phyloP scores from a whole-genome alignment of 805 yeast genomes.

The Candida incommunis region DNA sequence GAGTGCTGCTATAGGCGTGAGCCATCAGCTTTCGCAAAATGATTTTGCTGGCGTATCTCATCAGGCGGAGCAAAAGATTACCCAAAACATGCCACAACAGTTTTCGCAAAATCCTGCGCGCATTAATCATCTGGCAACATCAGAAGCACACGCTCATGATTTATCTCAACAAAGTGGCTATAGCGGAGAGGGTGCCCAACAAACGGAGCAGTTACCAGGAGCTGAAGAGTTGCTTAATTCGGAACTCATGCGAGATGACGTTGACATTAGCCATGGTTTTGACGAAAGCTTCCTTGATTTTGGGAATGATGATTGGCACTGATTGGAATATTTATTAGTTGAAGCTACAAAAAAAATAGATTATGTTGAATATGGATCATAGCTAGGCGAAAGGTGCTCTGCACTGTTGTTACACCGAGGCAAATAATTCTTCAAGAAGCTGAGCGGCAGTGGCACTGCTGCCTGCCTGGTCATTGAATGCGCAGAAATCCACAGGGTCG shows the following conservation, averaged over 20 bases:
- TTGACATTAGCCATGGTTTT: neutral
- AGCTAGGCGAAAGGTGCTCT: too few species aligned
- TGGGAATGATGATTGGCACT: conserved; percentile 1
- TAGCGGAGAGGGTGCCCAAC: too few species aligned
- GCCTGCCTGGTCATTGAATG: neutral
- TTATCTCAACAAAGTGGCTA: too few species aligned
- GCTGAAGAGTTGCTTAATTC: neutral
- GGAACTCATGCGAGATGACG: neutral
- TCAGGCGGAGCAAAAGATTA: neutral
- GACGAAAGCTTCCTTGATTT: neutral
- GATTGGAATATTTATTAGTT: neutral
- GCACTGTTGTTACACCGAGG: neutral
- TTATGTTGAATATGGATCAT: too few species aligned
- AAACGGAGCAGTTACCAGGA: neutral
- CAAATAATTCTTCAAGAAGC: neutral
- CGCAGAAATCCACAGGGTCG: neutral
- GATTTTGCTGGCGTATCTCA: neutral
- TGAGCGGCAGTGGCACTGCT: neutral
- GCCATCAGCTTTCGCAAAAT: neutral
- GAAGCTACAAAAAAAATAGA: too few species aligned
- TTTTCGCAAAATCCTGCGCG: neutral
- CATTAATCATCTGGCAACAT: neutral
- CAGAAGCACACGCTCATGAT: neutral
- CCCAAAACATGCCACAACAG: neutral
- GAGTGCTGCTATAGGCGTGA: neutral